A percentile compares a stretch with the other conserved stretches of the same genome.
Conservation (phyloP, 1,284 basidiomycete genomes). For the Rhodotorula sp. region DNA sequence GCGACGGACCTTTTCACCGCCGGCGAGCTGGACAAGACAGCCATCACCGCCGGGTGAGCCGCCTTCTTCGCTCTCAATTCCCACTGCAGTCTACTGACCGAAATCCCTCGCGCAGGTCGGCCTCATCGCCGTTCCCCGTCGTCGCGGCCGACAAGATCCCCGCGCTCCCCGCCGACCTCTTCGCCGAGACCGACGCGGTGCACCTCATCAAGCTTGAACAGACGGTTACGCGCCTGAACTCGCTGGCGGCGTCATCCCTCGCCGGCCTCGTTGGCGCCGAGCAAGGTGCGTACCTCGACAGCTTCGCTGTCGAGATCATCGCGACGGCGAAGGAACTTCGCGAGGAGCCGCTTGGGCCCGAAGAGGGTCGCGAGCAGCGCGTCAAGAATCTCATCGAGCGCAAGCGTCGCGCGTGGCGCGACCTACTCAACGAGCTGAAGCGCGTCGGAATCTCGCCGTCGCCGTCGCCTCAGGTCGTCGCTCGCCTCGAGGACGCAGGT, state of each 20-base stretch:
- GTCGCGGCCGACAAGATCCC: neutral
- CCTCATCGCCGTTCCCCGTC: no score
- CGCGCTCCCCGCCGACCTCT: conserved; percentile 13
- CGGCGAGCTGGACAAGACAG: conserved; percentile 26
- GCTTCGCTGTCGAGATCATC: conserved; percentile 73
- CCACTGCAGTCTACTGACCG: no score
- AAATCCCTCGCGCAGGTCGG: neutral
- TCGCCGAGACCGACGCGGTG: neutral
- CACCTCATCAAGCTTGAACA: conserved; percentile 40
- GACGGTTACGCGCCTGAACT: conserved; percentile 34
- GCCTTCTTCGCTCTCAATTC: no score
- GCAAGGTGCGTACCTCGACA: conserved; percentile 27
- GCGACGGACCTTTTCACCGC: conserved; percentile 51
- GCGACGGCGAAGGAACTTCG: conserved; percentile 66
- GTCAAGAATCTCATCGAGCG: conserved; percentile 73
- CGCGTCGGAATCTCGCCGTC: conserved; percentile 73
- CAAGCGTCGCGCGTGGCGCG: conserved; percentile 89
- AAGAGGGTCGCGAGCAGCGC: conserved; percentile 67
- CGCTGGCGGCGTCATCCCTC: conserved; percentile 13
- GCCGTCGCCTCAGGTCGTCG: conserved; percentile 70
- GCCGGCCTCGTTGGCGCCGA: conserved; percentile 17
- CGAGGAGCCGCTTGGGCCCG: conserved; percentile 54
- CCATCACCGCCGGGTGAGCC: neutral
- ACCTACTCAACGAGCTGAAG: conserved; percentile 86
- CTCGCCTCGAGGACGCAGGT: conserved; percentile 66